Evolutionary conservation across 139 green algal genomes (phyloP).

Genomic region (Ettlia oleoabundans): DNA sequence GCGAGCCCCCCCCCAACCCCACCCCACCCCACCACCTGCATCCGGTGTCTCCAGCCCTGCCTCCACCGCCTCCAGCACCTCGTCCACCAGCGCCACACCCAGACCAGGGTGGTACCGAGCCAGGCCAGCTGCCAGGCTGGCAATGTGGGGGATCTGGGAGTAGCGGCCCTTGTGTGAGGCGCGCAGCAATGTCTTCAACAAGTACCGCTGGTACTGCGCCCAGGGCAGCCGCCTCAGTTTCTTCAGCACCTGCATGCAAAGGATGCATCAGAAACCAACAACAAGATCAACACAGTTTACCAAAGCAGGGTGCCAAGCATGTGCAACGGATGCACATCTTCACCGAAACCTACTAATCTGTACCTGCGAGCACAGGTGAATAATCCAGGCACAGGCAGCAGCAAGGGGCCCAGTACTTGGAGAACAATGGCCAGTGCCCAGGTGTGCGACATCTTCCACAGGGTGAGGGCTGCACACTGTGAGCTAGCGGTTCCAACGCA

Average conservation of each 20-base stretch:
- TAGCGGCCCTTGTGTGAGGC: constrained; percentile 61
- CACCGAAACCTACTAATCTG: too few relatives aligned
- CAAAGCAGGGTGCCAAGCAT: too few relatives aligned
- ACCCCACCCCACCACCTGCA: constrained; percentile 11
- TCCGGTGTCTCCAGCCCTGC: constrained; percentile 71
- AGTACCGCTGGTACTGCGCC: constrained; percentile 74
- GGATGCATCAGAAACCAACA: background rate
- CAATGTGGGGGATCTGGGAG: constrained; percentile 77
- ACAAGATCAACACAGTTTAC: background rate
- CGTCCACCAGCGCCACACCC: constrained; percentile 79
- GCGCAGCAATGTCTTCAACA: constrained; percentile 88
- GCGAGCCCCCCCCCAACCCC: background rate
- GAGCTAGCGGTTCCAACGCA: too few relatives aligned
- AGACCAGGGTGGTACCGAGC: constrained; percentile 83
- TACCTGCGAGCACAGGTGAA: too few relatives aligned
- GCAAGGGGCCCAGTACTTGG: too few relatives aligned
- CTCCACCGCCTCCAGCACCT: constrained; percentile 87
- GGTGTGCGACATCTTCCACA: too few relatives aligned
- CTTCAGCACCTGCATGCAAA: constrained; percentile 67
- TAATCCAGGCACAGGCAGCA: too few relatives aligned
- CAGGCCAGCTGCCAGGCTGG: constrained; percentile 81
- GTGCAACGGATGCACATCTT: too few relatives aligned
- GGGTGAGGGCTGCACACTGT: too few relatives aligned
- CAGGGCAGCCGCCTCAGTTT: constrained; percentile 91
- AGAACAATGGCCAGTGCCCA: too few relatives aligned